phyloP scores from a whole-genome alignment of 2,329 filamentous ascomycete genomes.

The Diaporthe humulicola region DNA sequence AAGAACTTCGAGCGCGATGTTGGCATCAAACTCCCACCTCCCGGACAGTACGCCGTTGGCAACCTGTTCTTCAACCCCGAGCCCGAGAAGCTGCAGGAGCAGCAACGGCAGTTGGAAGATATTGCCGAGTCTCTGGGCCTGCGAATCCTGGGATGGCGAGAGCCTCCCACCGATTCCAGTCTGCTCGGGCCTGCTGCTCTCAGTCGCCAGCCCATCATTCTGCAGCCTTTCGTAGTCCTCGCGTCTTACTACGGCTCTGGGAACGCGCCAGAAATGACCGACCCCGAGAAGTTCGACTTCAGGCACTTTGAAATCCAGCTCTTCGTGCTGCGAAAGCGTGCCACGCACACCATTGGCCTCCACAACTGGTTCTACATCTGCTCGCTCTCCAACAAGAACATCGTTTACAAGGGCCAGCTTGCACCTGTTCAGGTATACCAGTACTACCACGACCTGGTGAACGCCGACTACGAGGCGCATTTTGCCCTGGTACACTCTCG shows the following conservation, averaged over 20 bases:
- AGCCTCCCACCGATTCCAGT: constrained; percentile 92
- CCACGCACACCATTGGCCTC: constrained; percentile 92
- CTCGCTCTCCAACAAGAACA: constrained; percentile 97
- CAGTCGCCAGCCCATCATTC: constrained; percentile 93
- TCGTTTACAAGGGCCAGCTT: constrained; percentile 98
- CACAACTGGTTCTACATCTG: constrained; percentile 99
- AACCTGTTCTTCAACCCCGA: constrained; percentile 99
- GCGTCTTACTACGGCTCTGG: constrained; percentile 86
- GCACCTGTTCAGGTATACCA: constrained; percentile 96
- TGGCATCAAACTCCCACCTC: constrained; percentile 85
- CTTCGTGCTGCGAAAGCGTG: constrained; percentile 93
- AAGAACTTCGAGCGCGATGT: constrained; percentile 98
- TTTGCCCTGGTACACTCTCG: constrained; percentile 97
- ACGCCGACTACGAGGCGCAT: constrained; percentile 96
- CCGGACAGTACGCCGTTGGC: constrained; percentile 95
- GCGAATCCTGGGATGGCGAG: constrained; percentile 94
- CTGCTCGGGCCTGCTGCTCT: constrained; percentile 92
- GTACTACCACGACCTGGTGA: constrained; percentile 97
- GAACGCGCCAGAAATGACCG: constrained; percentile 81
- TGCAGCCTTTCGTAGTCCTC: constrained; percentile 95
- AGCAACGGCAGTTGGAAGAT: constrained; percentile 93
- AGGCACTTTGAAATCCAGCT: constrained; percentile 91
- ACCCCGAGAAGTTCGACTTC: constrained; percentile 85
- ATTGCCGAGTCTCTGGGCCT: constrained; percentile 89
- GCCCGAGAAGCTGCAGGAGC: constrained; percentile 88